Evolutionary conservation across 208 protist genomes (phyloP).

Genomic region (Trypanosoma scelopori): DNA sequence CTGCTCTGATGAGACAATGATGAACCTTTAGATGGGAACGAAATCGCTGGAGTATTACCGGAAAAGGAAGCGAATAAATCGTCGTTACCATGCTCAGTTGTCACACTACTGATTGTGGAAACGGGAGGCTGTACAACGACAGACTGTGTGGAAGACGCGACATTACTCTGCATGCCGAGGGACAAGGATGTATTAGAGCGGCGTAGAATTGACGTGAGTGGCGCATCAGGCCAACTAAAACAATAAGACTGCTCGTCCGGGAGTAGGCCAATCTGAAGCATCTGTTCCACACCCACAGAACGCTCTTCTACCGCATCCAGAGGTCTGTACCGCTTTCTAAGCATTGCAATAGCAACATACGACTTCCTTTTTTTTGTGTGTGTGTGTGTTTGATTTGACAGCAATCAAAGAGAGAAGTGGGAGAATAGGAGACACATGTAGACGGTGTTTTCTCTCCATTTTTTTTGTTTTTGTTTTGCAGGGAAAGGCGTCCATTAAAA

Average conservation of each 20-base stretch:
- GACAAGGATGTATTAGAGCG: constrained; percentile 20
- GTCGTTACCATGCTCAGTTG: constrained; percentile 19
- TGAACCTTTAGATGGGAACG: constrained; percentile 13
- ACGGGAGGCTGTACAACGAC: constrained; percentile 28
- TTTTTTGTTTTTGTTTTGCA: constrained; percentile 6
- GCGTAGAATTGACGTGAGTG: constrained; percentile 34
- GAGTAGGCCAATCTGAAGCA: constrained; percentile 49
- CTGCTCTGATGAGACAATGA: background rate
- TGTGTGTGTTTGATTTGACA: constrained; percentile 22
- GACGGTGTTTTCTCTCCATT: too few relatives aligned
- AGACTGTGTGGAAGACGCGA: constrained; percentile 15
- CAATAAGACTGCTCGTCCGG: constrained; percentile 79
- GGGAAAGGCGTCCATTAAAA: too few relatives aligned
- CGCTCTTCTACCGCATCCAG: constrained; percentile 77
- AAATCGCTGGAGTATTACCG: constrained; percentile 16
- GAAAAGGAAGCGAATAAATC: constrained; percentile 22
- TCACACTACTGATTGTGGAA: constrained; percentile 14
- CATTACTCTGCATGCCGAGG: constrained; percentile 25
- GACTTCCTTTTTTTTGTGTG: constrained; percentile 5
- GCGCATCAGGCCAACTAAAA: constrained; percentile 79
- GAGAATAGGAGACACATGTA: constrained; percentile 14
- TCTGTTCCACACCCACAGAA: constrained; percentile 44
- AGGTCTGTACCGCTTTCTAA: constrained; percentile 72
- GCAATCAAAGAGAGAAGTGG: constrained; percentile 17
- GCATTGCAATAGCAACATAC: constrained; percentile 13